Evolutionary conservation across 1,284 basidiomycete species (phyloP).

Genomic region (Apiotrichum gracile): DNA sequence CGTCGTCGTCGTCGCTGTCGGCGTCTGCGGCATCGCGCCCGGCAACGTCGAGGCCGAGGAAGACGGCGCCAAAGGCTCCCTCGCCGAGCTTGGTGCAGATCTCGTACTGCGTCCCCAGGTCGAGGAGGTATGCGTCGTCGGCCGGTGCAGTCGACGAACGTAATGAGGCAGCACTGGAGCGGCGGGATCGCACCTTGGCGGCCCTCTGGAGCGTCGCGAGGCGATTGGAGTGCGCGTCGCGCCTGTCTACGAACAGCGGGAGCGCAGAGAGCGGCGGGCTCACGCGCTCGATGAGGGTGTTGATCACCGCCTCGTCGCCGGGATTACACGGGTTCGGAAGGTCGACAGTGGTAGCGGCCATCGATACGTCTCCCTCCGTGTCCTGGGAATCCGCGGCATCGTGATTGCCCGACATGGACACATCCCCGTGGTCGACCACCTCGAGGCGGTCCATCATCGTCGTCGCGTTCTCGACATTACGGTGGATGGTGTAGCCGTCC

Average conservation of each 20-base stretch:
- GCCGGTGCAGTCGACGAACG: slow-evolving; percentile 27
- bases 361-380: neutral
- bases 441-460: slow-evolving; percentile 1
- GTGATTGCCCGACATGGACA: neutral
- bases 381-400: too few relatives aligned
- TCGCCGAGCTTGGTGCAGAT: slow-evolving; percentile 87
- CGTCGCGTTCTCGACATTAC: slow-evolving; percentile 7
- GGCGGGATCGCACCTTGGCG: slow-evolving; percentile 44
- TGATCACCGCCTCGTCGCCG: slow-evolving; percentile 63
- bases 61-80: slow-evolving; percentile 93
- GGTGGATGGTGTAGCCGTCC: slow-evolving; percentile 45
- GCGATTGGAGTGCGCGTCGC: slow-evolving; percentile 54
- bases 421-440: slow-evolving; percentile 3
- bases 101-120: slow-evolving; percentile 60
- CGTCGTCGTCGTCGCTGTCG: slow-evolving; percentile 54
- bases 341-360: neutral
- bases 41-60: slow-evolving; percentile 58
- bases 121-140: slow-evolving; percentile 29
- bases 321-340: slow-evolving; percentile 82
- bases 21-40: slow-evolving; percentile 54
- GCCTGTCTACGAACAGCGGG: slow-evolving; percentile 60
- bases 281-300: slow-evolving; percentile 59
- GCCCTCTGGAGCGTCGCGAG: slow-evolving; percentile 57
- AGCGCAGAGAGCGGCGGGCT: slow-evolving; percentile 56
- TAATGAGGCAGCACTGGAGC: slow-evolving; percentile 28